Conservation (phyloP, 2,329 filamentous ascomycete species). For the Fusarium sp. region DNA sequence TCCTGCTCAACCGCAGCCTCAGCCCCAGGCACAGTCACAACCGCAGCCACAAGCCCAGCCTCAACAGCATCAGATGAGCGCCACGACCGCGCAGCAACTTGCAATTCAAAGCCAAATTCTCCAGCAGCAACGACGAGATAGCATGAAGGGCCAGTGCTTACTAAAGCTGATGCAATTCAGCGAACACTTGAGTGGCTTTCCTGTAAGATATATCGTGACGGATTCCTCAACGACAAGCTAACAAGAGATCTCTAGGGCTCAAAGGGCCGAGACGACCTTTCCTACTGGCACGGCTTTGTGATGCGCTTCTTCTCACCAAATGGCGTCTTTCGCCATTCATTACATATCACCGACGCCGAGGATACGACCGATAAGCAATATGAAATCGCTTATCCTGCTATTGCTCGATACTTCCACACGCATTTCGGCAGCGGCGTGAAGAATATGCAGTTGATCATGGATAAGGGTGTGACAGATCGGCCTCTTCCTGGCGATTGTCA, state of each 20-base stretch:
- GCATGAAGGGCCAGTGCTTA: slow-evolving; percentile 65
- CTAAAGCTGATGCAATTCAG: slow-evolving; percentile 70
- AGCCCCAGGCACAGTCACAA: slow-evolving; percentile 48
- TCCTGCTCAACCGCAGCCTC: slow-evolving; percentile 49
- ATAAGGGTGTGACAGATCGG: slow-evolving; percentile 68
- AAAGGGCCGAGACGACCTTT: slow-evolving; percentile 72
- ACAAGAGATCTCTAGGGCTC: slow-evolving; percentile 52
- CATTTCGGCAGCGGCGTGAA: slow-evolving; percentile 88
- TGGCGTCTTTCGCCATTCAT: slow-evolving; percentile 79
- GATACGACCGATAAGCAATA: slow-evolving; percentile 78
- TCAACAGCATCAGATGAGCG: slow-evolving; percentile 46
- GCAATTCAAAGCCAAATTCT: slow-evolving; percentile 48
- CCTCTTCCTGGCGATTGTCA: slow-evolving; percentile 70
- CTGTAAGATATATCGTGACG: slow-evolving; percentile 49
- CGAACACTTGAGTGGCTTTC: slow-evolving; percentile 68
- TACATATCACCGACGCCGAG: slow-evolving; percentile 67
- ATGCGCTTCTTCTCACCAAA: slow-evolving; percentile 80
- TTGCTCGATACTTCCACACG: slow-evolving; percentile 89
- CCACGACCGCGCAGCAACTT: slow-evolving; percentile 48
- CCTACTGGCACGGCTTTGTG: slow-evolving; percentile 84
- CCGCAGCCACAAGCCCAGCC: slow-evolving; percentile 43
- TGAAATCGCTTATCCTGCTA: slow-evolving; percentile 82
- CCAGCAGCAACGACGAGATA: slow-evolving; percentile 60
- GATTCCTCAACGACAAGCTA: neutral
- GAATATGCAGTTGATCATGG: slow-evolving; percentile 86